Evolutionary conservation across 495 filamentous ascomycete species (phyloP), one percentile per base, ranked within the genome.

Genomic region (Lichenothelia convexa): DNA sequence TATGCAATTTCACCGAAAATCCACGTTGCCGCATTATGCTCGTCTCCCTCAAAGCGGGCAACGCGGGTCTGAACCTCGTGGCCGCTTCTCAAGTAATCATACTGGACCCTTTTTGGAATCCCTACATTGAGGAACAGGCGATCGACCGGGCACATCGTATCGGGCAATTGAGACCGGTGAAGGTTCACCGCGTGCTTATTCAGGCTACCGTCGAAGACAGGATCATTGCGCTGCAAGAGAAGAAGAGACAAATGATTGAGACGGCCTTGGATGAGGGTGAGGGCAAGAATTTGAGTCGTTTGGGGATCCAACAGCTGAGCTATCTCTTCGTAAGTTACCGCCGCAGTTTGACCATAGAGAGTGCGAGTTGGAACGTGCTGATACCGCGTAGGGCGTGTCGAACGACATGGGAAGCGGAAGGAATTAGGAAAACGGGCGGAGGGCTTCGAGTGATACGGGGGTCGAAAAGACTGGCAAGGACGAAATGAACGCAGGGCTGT

Each of bases 41-140:
- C 18, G 76, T 93, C 3, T 91, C 81, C 9, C 64, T 95, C 26
- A 84, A 84, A 36, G 87, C 87, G 0, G 87, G 87, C 9, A 95
- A 95, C 49, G 70, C 87, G 0, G 87, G 87, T 0, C 63, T 95
- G 24, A 95, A 95, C 51, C 68, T 95, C 15, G 76, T 78, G 5
- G 73, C 73, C n/a, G 87, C 87, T 0, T 78, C 74, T 0, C 77
- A 83, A 44, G 80, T 95, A 43, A 82, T 95, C 50, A 78, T 94
- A 36, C 71, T 91, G 38, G 87, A 95, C 45, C 87, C 87, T 0
- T 93, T 93, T 61, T 95, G 89, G 82, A 95, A 95, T 42, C 85
- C 87, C 0, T 93, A 78, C 50, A 78, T 92, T 18, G 87, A 95
- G 58, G 81, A 86, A 46, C 87, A 95, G 54, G 87, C 87, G 1